phyloP scores from a whole-genome alignment of 2,329 filamentous ascomycete genomes.

The Ophiostoma triangulosporum region DNA sequence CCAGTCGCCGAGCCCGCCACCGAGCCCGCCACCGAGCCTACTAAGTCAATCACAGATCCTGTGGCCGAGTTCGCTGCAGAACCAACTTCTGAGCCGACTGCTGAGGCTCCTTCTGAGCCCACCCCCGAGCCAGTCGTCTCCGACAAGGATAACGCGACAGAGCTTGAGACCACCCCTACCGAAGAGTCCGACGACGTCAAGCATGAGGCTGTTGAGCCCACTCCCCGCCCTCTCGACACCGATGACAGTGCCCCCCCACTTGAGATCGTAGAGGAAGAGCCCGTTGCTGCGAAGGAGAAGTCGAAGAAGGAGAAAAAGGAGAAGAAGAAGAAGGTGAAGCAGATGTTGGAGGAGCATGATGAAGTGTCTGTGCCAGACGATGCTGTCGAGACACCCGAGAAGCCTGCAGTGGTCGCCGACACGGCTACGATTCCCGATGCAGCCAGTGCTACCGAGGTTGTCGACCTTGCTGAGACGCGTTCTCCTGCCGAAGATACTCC shows the following conservation, averaged over 20 bases:
- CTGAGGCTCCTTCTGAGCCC: not conserved
- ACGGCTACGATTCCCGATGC: not conserved
- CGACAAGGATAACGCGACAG: not conserved
- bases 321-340: constrained; percentile 1
- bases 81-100: not conserved
- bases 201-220: not conserved
- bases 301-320: constrained; percentile 2
- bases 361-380: not conserved
- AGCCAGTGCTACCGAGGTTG: not conserved
- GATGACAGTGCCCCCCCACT: constrained; percentile 2
- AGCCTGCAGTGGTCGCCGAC: not conserved
- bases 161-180: not conserved
- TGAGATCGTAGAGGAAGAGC: not conserved
- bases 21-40: not conserved
- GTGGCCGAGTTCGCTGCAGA: not conserved
- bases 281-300: constrained; percentile 3
- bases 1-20: not conserved
- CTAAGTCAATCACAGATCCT: not conserved
- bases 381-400: not conserved
- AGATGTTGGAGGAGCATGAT: not conserved
- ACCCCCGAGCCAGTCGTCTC: not conserved
- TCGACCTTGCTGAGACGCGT: no score
- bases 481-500: no score
- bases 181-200: not conserved
- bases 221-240: not conserved